Base-by-base conservation (phyloP, 2,329 filamentous ascomycete species). In the Aspergillus intermedius region DNA sequence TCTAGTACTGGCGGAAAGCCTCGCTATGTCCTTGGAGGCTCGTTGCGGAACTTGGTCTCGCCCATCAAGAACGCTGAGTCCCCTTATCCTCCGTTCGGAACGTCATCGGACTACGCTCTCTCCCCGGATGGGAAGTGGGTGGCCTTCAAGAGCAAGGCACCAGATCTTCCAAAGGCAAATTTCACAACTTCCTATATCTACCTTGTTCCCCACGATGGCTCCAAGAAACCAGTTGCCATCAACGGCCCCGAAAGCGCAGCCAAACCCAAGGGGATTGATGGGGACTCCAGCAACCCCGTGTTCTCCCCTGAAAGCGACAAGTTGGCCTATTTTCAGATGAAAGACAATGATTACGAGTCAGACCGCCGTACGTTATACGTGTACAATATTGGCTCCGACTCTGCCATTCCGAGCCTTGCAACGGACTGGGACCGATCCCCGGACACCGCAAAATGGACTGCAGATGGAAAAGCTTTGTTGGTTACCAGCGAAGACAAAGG, bases 101-200 rank as follows among this genome's bases (percentile, higher is more conserved):
- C 86, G 17, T 73, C 81, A 0, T 80, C 82, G n/a, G 85, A 94
- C 66, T 95, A 91, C 60, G 88, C 94, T 60, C 79, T 74, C 44
- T 71, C 70, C 2, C 59, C 68, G 1, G 62, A 73, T 42, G 71
- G 71, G 17, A 60, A 64, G 34, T 66, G 60, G 56, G 69, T 72
- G 42, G 64, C 65, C 5, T 73, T 69, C 57, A 64, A 70, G 58
- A 72, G 68, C 59, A 73, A 72, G 54, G 69, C 69, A 0, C 65
- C 70, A 8, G 67, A 73, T 30, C 49, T 71, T 19, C 68, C 70
- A 7, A 60, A 64, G 30, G 65, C 69, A 35, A 78, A 86, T 49
- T 82, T 87, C 65, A 95, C 89, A 5, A 91, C 91, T 60, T 85
- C 85, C 0, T 87, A 93, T 60, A 78, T 94, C 28, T 95, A 93